A percentile compares a stretch with the other conserved stretches of the same genome.
Conservation (phyloP, 2,329 filamentous ascomycete genomes). For the Scedosporium apiospermum region DNA sequence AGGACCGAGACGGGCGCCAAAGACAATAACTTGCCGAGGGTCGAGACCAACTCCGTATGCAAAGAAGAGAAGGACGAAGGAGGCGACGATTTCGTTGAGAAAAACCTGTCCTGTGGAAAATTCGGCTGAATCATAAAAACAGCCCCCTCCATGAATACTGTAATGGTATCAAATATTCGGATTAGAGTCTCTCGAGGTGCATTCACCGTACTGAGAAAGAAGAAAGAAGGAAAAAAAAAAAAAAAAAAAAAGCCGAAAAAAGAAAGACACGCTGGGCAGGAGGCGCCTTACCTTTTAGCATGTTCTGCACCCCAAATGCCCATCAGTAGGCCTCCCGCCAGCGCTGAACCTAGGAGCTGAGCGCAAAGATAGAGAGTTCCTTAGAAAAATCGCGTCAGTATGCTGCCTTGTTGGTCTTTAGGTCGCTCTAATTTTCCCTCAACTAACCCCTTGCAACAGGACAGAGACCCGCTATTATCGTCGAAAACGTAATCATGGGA, state of each 20-base stretch:
- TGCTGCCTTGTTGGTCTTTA: background rate
- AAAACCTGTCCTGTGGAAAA: slow-evolving; percentile 30
- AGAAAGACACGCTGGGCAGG: background rate
- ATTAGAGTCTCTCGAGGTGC: background rate
- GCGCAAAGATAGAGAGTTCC: slow-evolving; percentile 34
- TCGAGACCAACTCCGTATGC: slow-evolving; percentile 44
- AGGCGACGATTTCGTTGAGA: slow-evolving; percentile 35
- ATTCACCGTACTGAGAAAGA: too few species aligned
- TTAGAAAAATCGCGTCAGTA: slow-evolving; percentile 2
- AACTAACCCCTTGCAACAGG: slow-evolving; percentile 30
- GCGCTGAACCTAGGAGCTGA: slow-evolving; percentile 32
- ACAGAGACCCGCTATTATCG: slow-evolving; percentile 38
- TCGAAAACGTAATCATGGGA: slow-evolving; percentile 41
- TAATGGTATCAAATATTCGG: too few species aligned
- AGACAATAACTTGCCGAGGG: slow-evolving; percentile 37
- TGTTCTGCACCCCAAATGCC: slow-evolving; percentile 22
- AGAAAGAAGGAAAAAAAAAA: too few species aligned
- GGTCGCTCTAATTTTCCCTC: background rate
- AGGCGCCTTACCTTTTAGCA: slow-evolving; percentile 16
- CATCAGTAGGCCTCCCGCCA: slow-evolving; percentile 32
- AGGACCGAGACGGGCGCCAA: slow-evolving; percentile 37
- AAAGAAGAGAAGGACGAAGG: slow-evolving; percentile 23
- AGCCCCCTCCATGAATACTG: slow-evolving; percentile 24
- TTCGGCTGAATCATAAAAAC: slow-evolving; percentile 23
- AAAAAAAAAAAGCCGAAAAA: too few species aligned